Evolutionary conservation across 805 yeast species (phyloP).

Genomic region (Danielia reshetovae): DNA sequence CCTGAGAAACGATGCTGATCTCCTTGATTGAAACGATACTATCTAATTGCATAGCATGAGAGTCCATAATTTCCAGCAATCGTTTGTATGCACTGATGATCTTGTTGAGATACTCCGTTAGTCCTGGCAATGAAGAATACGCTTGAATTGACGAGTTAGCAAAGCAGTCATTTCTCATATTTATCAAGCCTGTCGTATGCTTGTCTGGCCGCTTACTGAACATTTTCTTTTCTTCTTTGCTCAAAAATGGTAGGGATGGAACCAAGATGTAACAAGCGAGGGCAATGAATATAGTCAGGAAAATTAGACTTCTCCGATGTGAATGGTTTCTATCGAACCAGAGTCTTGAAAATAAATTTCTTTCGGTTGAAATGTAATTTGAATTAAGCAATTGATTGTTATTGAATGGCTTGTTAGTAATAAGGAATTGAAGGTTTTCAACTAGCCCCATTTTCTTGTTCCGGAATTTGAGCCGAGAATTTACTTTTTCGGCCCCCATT

Average conservation of each 20-base stretch:
- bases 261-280: background rate
- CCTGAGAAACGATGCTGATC: slow-evolving; percentile 16
- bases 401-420: background rate
- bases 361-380: background rate
- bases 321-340: background rate
- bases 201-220: slow-evolving; percentile 60
- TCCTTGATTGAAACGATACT: slow-evolving; percentile 10
- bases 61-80: slow-evolving; percentile 16
- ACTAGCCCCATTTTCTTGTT: background rate
- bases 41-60: slow-evolving; percentile 9
- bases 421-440: background rate
- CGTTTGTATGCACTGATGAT: slow-evolving; percentile 28
- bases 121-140: slow-evolving; percentile 54
- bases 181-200: slow-evolving; percentile 77
- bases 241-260: slow-evolving; percentile 1
- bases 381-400: background rate
- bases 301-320: background rate
- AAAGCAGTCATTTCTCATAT: slow-evolving; percentile 84
- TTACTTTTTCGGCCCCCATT: background rate
- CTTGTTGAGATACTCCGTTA: slow-evolving; percentile 53
- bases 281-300: background rate
- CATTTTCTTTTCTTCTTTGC: slow-evolving; percentile 19
- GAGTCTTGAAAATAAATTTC: background rate
- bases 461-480: background rate
- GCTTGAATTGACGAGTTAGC: slow-evolving; percentile 89